These are phyloP conservation scores for Rhynchosporium agropyri DNA, from an alignment of 2,329 filamentous ascomycete species.

Conservation along the genomic window DNA sequence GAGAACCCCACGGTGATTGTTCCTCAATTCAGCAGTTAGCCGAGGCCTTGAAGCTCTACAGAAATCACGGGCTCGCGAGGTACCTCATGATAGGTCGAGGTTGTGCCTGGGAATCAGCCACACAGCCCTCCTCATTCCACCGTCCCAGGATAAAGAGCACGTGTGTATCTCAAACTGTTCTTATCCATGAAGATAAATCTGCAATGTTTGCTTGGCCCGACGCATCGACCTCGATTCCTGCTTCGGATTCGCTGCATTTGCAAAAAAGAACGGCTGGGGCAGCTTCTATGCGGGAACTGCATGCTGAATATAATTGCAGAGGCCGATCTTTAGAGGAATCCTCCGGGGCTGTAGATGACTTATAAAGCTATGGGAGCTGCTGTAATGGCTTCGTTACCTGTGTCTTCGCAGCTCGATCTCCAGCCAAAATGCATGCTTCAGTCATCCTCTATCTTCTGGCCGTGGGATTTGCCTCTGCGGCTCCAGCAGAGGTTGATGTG, in stretches of 20 bases:
- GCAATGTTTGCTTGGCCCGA: slow-evolving; percentile 8
- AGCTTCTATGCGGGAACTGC: slow-evolving; percentile 9
- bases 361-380: not conserved
- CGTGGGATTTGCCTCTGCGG: slow-evolving; percentile 4
- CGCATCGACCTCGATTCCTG: slow-evolving; percentile 5
- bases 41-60: slow-evolving; percentile 1
- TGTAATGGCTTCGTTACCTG: not conserved
- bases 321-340: not conserved
- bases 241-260: slow-evolving; percentile 2
- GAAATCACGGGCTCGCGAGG: slow-evolving; percentile 11
- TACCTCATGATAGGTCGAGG: slow-evolving; percentile 14
- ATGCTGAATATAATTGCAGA: slow-evolving; percentile 3
- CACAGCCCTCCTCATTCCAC: slow-evolving; percentile 1
- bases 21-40: not conserved
- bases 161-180: not conserved
- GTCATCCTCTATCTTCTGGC: not conserved
- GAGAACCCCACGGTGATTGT: not conserved
- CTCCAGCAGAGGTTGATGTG: slow-evolving; percentile 1
- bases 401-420: not conserved
- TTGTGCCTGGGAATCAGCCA: not conserved
- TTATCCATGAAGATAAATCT: slow-evolving; percentile 13
- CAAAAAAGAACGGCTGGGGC: not conserved
- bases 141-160: slow-evolving; percentile 11
- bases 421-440: slow-evolving; percentile 11
- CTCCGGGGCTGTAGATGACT: not conserved